Evolutionary conservation across 306 rosid genomes (phyloP).

Genomic region (Cyamopsis tetragonoloba): DNA sequence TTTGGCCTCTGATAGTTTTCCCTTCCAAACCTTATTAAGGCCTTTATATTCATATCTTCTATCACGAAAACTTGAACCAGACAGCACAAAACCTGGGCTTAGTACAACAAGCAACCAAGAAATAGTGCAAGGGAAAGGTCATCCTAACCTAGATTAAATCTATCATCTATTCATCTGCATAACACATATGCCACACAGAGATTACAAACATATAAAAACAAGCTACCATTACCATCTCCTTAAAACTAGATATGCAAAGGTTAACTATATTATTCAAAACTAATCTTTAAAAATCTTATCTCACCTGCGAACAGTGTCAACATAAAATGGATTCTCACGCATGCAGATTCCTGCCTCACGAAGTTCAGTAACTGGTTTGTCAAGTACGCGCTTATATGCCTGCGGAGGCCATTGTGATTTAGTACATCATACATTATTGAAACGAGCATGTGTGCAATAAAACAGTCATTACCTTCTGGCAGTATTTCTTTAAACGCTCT

Average conservation of each 20-base stretch:
- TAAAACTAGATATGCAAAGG: slow-evolving; percentile 10
- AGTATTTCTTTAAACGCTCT: slow-evolving; percentile 90
- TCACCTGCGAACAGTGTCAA: slow-evolving; percentile 98
- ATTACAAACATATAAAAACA: slow-evolving; percentile 10
- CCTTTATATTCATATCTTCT: slow-evolving; percentile 98
- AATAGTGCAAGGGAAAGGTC: not conserved
- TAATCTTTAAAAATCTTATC: slow-evolving; percentile 19
- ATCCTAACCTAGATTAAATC: not conserved
- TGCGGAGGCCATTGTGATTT: slow-evolving; percentile 36
- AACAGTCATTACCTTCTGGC: slow-evolving; percentile 76
- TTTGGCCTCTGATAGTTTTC: slow-evolving; percentile 86
- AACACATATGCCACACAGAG: not conserved
- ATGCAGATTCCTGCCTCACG: slow-evolving; percentile 99
- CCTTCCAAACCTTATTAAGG: slow-evolving; percentile 97
- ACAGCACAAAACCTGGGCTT: slow-evolving; percentile 24
- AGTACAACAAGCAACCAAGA: slow-evolving; percentile 26
- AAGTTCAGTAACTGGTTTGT: slow-evolving; percentile 84
- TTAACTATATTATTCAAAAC: slow-evolving; percentile 3
- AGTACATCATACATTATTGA: slow-evolving; percentile 31
- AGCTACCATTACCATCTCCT: not conserved
- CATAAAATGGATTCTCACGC: slow-evolving; percentile 98
- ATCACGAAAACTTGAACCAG: slow-evolving; percentile 84
- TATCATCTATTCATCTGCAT: slow-evolving; percentile 13
- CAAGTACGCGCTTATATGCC: slow-evolving; percentile 93
- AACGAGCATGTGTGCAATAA: slow-evolving; percentile 23